phyloP scores from a whole-genome alignment of 495 filamentous ascomycete species.

The Tuber magnatum region DNA sequence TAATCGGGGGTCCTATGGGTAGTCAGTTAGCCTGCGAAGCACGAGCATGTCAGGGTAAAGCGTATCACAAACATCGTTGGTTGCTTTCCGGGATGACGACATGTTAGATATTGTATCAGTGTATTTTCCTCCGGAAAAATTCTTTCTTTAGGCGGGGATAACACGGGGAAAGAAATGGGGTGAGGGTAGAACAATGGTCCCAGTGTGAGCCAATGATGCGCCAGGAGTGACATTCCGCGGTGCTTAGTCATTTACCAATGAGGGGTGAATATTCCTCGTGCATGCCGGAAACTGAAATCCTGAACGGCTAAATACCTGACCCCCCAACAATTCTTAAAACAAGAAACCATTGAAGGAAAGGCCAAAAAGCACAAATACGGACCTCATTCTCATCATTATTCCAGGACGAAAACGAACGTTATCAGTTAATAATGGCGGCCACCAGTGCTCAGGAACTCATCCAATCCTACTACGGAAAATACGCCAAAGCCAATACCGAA shows the following conservation, averaged over 20 bases:
- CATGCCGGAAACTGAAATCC: neutral
- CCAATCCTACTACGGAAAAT: slow-evolving; percentile 43
- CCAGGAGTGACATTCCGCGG: neutral
- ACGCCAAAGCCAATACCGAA: slow-evolving; percentile 43
- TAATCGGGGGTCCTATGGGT: slow-evolving; percentile 25
- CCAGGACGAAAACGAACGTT: neutral
- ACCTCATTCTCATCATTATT: neutral
- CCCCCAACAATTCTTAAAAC: neutral
- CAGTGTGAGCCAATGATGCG: neutral
- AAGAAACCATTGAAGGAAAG: neutral
- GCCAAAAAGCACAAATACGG: neutral
- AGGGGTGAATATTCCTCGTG: neutral
- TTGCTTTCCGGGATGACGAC: neutral
- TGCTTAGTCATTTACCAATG: neutral
- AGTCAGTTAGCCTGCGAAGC: neutral
- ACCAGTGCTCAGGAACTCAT: slow-evolving; percentile 9
- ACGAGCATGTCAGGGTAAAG: neutral
- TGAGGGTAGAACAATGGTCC: neutral
- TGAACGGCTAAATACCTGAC: neutral
- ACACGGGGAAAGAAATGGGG: neutral
- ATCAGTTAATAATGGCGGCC: neutral
- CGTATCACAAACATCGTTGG: neutral
- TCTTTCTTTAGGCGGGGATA: neutral
- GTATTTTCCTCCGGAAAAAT: neutral
- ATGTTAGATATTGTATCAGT: neutral